Base-by-base conservation (phyloP, 805 yeast genomes). In the Saccharomyces eubayanus region DNA sequence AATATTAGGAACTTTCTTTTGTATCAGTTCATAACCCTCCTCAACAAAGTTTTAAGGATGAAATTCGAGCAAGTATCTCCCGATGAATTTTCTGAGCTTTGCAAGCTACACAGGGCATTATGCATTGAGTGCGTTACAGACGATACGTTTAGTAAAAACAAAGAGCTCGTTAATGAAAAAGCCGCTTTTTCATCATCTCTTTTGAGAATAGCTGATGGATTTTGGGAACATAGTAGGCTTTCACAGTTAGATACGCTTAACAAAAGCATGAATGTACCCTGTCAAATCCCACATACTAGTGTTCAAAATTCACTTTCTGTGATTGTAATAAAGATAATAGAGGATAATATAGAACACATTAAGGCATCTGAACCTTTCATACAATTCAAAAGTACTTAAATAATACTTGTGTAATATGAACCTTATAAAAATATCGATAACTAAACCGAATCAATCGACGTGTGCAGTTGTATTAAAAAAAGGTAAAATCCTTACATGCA, bases 201-300 rank as follows among this genome's bases (percentile, higher is more conserved):
- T 24, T 53, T 65, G 11, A 48, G 50, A 21, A 56, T 62, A 9
- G 51, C 67, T 2, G 53, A 59, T 24, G 68, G 68, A 3, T 65
- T 65, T 52, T 53, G 52, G 40, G 67, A 62, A 28, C 16, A 27
- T 16, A 21, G 24, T 12, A 31, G 20, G 24, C 24, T 36, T 2
- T 36, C 5, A 21, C 12, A 36, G 43, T 16, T 36, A 16, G 20
- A 9, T 3, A 36, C 16, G 43, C 43, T 36, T 16, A 24, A 36
- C 16, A 10, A 16, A 6, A 16, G 10, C 16, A 36, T 36, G 43
- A 36, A 36, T 10, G 20, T 36, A 36, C 43, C 43, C 3, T 16
- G 8, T 16, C 43, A 36, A 21, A 36, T 36, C 20, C 12, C 43
- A 1, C 43, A 36, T 36, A 16, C 43, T 36, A 16, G 8, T 16